These are phyloP conservation scores for Ensete ventricosum DNA, from an alignment of 176 grass and related monocot species.

Conservation along the genomic window DNA sequence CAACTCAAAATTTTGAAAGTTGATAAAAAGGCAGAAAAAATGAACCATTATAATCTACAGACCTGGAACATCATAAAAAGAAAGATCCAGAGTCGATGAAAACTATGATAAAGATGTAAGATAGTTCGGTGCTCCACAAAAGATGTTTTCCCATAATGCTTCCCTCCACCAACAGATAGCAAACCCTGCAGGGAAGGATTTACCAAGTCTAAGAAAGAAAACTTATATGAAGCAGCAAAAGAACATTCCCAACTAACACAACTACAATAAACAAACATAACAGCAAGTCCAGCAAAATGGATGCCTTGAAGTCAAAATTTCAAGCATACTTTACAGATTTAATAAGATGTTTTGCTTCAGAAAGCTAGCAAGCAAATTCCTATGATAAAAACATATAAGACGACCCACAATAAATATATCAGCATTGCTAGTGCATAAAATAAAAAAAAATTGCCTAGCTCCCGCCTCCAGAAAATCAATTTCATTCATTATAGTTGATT, in stretches of 20 bases:
- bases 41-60: background rate
- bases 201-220: background rate
- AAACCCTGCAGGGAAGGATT: slow-evolving; percentile 37
- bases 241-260: background rate
- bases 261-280: background rate
- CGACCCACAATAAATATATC: no score
- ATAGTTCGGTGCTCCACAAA: slow-evolving; percentile 95
- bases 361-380: background rate
- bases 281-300: background rate
- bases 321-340: background rate
- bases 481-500: background rate
- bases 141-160: slow-evolving; percentile 93
- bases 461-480: no score
- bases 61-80: slow-evolving; percentile 74
- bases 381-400: no score
- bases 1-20: background rate
- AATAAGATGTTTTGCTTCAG: background rate
- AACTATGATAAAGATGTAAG: slow-evolving; percentile 97
- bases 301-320: background rate
- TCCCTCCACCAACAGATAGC: slow-evolving; percentile 25
- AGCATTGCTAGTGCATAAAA: background rate
- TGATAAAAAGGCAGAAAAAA: background rate
- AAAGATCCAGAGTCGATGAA: slow-evolving; percentile 96
- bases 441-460: background rate
- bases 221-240: background rate